Percentiles rank a stretch among this genome's conserved stretches.
These are phyloP conservation scores for Tetraselmis chui DNA, from an alignment of 139 green algal species.

Conservation along the genomic window DNA sequence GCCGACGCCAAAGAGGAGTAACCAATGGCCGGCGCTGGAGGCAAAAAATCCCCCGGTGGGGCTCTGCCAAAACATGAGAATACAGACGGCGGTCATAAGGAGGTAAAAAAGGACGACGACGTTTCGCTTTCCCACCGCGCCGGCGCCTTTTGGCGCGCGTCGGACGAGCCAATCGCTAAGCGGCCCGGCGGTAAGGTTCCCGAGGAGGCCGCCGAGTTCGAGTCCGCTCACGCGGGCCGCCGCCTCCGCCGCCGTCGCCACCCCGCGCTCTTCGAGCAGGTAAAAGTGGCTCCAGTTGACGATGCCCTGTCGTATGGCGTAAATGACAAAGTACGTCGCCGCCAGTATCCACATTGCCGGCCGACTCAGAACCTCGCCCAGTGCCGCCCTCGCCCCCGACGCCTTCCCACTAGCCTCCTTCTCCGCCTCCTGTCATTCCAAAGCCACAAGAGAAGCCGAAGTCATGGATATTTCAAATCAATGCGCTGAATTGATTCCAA, in stretches of 20 bases:
- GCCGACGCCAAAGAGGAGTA: neutral
- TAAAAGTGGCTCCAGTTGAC: conserved; percentile 9
- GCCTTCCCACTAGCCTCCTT: too few species aligned
- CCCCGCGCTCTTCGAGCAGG: neutral
- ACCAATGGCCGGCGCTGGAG: neutral
- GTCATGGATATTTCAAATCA: too few species aligned
- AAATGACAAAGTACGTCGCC: conserved; percentile 1
- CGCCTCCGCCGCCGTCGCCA: neutral
- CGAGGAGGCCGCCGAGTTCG: conserved; percentile 1
- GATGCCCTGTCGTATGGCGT: conserved; percentile 4
- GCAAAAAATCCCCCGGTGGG: neutral
- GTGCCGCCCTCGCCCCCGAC: neutral
- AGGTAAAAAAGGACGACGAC: neutral
- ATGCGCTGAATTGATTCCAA: too few species aligned
- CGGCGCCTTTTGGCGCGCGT: neutral
- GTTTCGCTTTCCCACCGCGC: neutral
- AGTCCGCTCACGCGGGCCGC: conserved; percentile 1
- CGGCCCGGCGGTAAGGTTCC: neutral
- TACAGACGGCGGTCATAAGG: neutral
- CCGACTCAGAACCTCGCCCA: neutral
- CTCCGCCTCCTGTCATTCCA: too few species aligned
- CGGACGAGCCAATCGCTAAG: neutral
- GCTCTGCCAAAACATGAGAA: neutral
- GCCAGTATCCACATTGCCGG: conserved; percentile 1
- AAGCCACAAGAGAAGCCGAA: too few species aligned